Evolutionary conservation across 768 basidiomycete species (phyloP).

Genomic region (Tulasnella sp.): DNA sequence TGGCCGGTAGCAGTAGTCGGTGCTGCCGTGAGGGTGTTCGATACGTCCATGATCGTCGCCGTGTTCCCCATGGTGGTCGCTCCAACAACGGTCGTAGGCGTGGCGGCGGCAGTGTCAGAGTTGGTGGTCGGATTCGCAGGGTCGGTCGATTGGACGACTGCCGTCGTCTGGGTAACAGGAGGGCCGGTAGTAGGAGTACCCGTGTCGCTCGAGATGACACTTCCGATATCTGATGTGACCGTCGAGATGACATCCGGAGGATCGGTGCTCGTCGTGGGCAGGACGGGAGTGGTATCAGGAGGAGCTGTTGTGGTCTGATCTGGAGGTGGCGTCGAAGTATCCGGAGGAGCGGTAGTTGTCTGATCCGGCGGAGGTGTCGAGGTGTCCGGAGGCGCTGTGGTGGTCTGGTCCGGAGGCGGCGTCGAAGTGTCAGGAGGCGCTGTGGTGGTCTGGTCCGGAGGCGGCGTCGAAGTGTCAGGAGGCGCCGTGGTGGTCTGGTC

Average conservation of each 20-base stretch:
- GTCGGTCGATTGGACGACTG: background rate
- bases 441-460: background rate
- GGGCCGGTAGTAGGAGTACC: background rate
- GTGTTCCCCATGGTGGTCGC: background rate
- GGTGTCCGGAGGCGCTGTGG: background rate
- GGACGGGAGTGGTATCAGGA: background rate
- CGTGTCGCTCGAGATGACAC: background rate
- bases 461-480: background rate
- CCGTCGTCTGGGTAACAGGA: background rate
- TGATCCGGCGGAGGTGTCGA: too few species aligned
- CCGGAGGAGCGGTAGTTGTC: too few species aligned
- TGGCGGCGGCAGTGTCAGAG: background rate
- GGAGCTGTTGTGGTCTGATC: background rate
- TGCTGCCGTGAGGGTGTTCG: background rate
- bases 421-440: background rate
- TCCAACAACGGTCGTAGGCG: background rate
- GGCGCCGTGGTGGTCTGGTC: slow-evolving; percentile 2
- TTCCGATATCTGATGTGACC: background rate
- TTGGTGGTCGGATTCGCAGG: background rate
- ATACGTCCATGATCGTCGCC: background rate
- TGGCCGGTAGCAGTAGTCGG: background rate
- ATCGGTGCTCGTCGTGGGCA: background rate
- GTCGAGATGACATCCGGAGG: background rate
- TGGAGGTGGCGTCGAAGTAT: too few species aligned
- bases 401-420: background rate